Base-by-base conservation (phyloP, 352 stramenopile genomes). In the Pythium aquatile region DNA sequence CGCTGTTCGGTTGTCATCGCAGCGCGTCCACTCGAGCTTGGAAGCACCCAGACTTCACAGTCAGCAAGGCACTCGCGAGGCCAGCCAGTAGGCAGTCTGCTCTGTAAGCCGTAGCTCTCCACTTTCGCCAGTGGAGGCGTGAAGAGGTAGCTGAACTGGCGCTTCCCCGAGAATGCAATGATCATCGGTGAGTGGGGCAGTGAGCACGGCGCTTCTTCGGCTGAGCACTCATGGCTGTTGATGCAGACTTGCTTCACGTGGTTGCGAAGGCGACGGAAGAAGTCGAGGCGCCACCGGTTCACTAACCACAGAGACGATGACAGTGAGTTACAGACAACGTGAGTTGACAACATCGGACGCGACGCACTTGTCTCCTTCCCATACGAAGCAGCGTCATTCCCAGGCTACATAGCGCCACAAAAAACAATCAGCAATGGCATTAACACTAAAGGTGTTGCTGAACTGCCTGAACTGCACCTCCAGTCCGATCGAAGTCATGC, bases 91-190 rank as follows among this genome's bases (percentile, higher is more conserved):
- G 88, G 88, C 54, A 94, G 66, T 8, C 57, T 72, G 6, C 63
- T 74, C 73, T 93, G 84, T 10, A 63, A 74, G 26, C 84, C 84
- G 49, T 79, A 89, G 54, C 55, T 74, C 20, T 89, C 79, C 17
- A 90, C 71, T 54, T 86, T 92, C 32, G 78, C 74, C 26, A 93
- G 61, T 16, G 83, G 83, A 7, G 83, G 80, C 16, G 85, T 77
- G 60, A 96, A 96, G 49, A 96, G 62, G 52, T 75, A 90, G 59
- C 81, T 88, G 67, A 94, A 96, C 62, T 96, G 88, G 20, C 88
- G 82, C 66, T 96, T 96, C 16, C 88, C 88, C 1, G 83, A 89
- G 68, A 96, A 96, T 6, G 88, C 88, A 44, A 96, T 79, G 66
- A 96, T 66, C 58, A 89, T 70, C 0, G 88, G 88, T 1, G 77